Evolutionary conservation across 2,329 filamentous ascomycete species (phyloP).

Genomic region (Zasmidium angulare): DNA sequence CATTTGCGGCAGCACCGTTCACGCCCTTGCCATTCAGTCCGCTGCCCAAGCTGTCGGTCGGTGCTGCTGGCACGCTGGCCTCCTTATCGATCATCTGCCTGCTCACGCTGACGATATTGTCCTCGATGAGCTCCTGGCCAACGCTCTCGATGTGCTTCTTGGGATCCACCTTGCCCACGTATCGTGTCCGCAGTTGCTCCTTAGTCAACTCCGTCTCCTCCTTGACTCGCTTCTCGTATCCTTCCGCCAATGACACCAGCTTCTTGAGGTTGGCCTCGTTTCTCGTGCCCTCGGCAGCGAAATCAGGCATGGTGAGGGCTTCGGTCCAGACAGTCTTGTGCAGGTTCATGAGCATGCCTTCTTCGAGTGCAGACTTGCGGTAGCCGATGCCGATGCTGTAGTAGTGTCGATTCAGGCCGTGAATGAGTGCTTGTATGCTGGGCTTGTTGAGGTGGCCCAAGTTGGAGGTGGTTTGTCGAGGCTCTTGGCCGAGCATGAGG

Average conservation of each 20-base stretch:
- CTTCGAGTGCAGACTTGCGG: slow-evolving; percentile 89
- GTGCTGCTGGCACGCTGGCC: slow-evolving; percentile 80
- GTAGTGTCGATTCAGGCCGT: slow-evolving; percentile 97
- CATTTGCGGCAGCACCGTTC: slow-evolving; percentile 17
- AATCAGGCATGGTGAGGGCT: slow-evolving; percentile 94
- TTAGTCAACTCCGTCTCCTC: slow-evolving; percentile 97
- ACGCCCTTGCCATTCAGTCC: slow-evolving; percentile 15
- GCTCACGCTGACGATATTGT: slow-evolving; percentile 98
- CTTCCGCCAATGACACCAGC: slow-evolving; percentile 85
- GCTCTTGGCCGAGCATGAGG: slow-evolving; percentile 96
- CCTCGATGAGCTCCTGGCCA: slow-evolving; percentile 93
- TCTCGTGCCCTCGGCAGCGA: slow-evolving; percentile 75
- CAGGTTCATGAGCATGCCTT: slow-evolving; percentile 99
- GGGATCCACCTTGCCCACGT: slow-evolving; percentile 96
- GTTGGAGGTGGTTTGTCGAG: slow-evolving; percentile 96
- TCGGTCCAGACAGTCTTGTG: slow-evolving; percentile 99
- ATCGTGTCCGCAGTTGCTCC: slow-evolving; percentile 97
- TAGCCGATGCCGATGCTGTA: slow-evolving; percentile 99
- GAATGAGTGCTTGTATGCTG: slow-evolving; percentile 98
- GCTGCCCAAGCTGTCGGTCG: slow-evolving; percentile 43
- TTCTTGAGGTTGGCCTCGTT: slow-evolving; percentile 88
- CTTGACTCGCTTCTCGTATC: slow-evolving; percentile 98
- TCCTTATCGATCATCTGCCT: slow-evolving; percentile 99
- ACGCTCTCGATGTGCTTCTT: slow-evolving; percentile 99
- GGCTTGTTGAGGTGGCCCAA: slow-evolving; percentile 98